phyloP scores from a whole-genome alignment of 768 basidiomycete species.

The Hypsizygus marmoreus region DNA sequence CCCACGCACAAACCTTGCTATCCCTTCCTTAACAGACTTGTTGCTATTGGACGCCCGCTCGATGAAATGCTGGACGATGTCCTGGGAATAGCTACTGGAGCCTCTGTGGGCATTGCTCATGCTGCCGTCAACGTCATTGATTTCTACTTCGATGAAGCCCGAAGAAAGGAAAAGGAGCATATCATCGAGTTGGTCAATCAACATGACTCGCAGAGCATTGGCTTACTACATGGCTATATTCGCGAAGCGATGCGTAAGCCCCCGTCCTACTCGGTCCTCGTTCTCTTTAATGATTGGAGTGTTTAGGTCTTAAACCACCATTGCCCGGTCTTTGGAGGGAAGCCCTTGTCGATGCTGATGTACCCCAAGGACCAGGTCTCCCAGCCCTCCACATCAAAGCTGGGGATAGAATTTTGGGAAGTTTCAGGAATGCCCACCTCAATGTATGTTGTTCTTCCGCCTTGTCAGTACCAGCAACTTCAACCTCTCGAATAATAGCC shows the following conservation, averaged over 20 bases:
- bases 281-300: not conserved
- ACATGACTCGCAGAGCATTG: constrained; percentile 32
- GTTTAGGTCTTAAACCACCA: constrained; percentile 38
- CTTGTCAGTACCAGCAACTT: not conserved
- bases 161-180: constrained; percentile 37
- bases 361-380: constrained; percentile 24
- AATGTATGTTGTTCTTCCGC: constrained; percentile 20
- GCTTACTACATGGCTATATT: constrained; percentile 48
- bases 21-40: constrained; percentile 40
- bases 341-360: constrained; percentile 32
- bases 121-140: constrained; percentile 50
- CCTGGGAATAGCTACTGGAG: constrained; percentile 47
- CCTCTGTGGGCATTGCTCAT: constrained; percentile 49
- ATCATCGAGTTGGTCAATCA: constrained; percentile 37
- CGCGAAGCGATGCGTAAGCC: constrained; percentile 50
- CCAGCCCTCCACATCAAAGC: constrained; percentile 28
- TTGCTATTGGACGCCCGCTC: constrained; percentile 35
- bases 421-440: constrained; percentile 36
- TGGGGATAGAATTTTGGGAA: constrained; percentile 33
- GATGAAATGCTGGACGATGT: constrained; percentile 45
- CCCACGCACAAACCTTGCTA: constrained; percentile 33
- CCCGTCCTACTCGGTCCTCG: not conserved
- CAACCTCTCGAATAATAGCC: constrained; percentile 25
- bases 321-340: constrained; percentile 42
- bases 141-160: constrained; percentile 51